Evolutionary conservation across 495 filamentous ascomycete species (phyloP).

Genomic region (Penicillium lividum): DNA sequence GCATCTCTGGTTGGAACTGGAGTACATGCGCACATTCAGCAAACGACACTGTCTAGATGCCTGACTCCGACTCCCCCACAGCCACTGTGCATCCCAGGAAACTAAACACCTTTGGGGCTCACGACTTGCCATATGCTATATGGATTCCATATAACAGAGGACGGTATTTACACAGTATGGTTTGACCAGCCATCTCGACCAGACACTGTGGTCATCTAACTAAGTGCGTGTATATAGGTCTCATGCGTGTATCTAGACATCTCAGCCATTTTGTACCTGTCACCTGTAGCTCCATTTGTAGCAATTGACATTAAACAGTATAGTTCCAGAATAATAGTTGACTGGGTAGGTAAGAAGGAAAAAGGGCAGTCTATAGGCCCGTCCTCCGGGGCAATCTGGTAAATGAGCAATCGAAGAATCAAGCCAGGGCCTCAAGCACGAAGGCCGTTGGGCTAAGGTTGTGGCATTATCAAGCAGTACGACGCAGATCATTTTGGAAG

Average conservation of each 20-base stretch:
- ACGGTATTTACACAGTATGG: neutral
- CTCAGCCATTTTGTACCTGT: neutral
- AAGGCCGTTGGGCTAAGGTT: too few species aligned
- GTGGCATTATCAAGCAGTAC: neutral
- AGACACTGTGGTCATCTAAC: neutral
- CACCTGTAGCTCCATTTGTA: neutral
- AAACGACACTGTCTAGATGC: neutral
- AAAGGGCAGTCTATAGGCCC: too few species aligned
- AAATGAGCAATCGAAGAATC: too few species aligned
- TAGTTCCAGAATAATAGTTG: too few species aligned
- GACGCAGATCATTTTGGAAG: neutral
- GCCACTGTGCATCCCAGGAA: neutral
- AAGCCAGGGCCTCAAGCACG: too few species aligned
- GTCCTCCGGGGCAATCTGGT: too few species aligned
- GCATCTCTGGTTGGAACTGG: neutral
- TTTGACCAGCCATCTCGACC: neutral
- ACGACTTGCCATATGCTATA: neutral
- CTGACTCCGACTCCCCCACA: neutral
- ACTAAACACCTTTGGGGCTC: neutral
- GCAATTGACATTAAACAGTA: too few species aligned
- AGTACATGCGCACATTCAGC: neutral
- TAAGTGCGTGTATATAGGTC: neutral
- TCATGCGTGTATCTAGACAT: neutral
- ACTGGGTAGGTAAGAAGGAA: too few species aligned
- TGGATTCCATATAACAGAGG: neutral